Base-by-base conservation (phyloP, 495 filamentous ascomycete genomes). In the Neurospora sp. region DNA sequence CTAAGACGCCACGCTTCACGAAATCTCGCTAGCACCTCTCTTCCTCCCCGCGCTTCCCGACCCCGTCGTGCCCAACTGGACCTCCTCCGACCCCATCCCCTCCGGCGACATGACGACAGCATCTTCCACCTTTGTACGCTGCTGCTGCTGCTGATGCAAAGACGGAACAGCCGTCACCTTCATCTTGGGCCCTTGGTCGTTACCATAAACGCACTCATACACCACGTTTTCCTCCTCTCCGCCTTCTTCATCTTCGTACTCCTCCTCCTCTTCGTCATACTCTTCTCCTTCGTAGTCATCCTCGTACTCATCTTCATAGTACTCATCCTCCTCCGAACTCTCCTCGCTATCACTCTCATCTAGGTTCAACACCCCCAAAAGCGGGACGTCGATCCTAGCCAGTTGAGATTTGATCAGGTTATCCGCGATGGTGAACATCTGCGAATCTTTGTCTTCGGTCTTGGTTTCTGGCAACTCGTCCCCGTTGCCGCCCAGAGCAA, bases 321-420 rank as follows among this genome's bases (percentile, higher is more conserved):
- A 68, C 20, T 69, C 47, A 0, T 44, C 35, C 16, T 73, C 71
- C 37, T 47, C 41, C 74, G 38, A 70, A 73, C 74, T 71, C 76
- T 79, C 70, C 71, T 79, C 79, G 14, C 74, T 77, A 16, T 81
- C 80, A 71, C 79, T 81, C 65, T 79, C 78, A 31, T 82, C 79
- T 70, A 81, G 79, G 16, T 73, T 75, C 53, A 82, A 70, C 35
- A 73, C 73, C 20, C 80, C 78, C 65, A 82, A 69, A 59, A 82
- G 35, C 45, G 80, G 80, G 39, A 82, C 75, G n/a, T 80, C 78
- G 39, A 79, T 75, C 68, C 76, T 53, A 35, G 76, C 75, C 70
- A 80, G 71, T 65, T 82, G 80, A 45, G 76, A 79, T 72, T 78
- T 81, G 76, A 82, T 81, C 18, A 82, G 45, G 44, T 80, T 77